Conservation (phyloP, 1,284 basidiomycete species). For the Ustilago trichophora region DNA sequence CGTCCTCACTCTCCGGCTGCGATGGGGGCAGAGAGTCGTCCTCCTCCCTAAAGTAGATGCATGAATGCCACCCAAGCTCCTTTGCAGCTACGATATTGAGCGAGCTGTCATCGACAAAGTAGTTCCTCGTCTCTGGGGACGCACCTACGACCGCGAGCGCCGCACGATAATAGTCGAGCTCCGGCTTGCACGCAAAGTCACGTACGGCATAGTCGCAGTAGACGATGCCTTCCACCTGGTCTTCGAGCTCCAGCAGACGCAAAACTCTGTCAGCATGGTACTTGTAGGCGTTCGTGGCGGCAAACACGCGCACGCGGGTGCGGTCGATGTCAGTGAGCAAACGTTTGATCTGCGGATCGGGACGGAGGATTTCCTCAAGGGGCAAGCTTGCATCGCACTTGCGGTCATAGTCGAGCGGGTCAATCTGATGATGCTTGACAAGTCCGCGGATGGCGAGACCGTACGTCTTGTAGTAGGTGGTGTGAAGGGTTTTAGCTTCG, state of each 20-base stretch:
- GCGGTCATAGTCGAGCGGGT: slow-evolving; percentile 84
- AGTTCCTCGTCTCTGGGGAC: slow-evolving; percentile 24
- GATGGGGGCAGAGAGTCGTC: slow-evolving; percentile 20
- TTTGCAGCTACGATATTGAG: slow-evolving; percentile 59
- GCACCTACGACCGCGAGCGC: slow-evolving; percentile 50
- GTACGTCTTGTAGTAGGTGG: slow-evolving; percentile 78
- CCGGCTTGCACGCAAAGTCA: slow-evolving; percentile 84
- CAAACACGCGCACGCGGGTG: slow-evolving; percentile 73
- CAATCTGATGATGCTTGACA: slow-evolving; percentile 80
- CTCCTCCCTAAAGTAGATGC: slow-evolving; percentile 57
- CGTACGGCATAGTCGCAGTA: slow-evolving; percentile 80
- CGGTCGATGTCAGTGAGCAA: slow-evolving; percentile 82
- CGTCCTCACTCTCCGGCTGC: slow-evolving; percentile 3
- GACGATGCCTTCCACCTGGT: slow-evolving; percentile 80
- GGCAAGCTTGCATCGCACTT: slow-evolving; percentile 85
- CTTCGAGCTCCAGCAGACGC: slow-evolving; percentile 76
- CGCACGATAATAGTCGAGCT: slow-evolving; percentile 67
- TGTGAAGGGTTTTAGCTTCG: slow-evolving; percentile 78
- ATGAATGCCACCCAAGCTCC: slow-evolving; percentile 60
- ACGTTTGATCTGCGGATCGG: slow-evolving; percentile 74
- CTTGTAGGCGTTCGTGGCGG: slow-evolving; percentile 63
- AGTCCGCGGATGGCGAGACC: slow-evolving; percentile 86
- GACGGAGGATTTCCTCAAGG: slow-evolving; percentile 80
- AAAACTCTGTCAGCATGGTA: slow-evolving; percentile 85
- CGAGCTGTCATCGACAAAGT: slow-evolving; percentile 65